Evolutionary conservation across 2,329 filamentous ascomycete genomes (phyloP).

Genomic region (Emericellopsis atlantica): DNA sequence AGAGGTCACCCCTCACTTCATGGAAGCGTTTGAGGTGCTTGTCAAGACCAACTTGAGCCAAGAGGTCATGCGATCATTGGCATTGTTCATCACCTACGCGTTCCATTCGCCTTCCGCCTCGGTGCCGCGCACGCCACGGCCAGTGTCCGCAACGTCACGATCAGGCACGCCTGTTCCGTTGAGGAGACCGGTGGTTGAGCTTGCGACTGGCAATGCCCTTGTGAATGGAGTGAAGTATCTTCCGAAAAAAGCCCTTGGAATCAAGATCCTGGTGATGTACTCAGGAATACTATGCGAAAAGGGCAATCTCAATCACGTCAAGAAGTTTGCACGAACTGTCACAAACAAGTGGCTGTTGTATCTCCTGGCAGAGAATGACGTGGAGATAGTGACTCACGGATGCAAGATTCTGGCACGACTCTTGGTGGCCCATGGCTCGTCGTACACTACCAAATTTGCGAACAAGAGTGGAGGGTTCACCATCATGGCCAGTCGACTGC

Average conservation of each 20-base stretch:
- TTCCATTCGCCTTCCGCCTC: constrained; percentile 50
- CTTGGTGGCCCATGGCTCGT: constrained; percentile 67
- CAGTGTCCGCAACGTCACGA: constrained; percentile 22
- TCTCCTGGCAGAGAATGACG: constrained; percentile 74
- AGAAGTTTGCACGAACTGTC: constrained; percentile 85
- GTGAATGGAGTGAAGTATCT: constrained; percentile 22
- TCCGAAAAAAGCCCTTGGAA: constrained; percentile 59
- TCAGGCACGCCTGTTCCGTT: constrained; percentile 25
- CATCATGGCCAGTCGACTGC: constrained; percentile 72
- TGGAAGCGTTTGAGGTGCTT: constrained; percentile 66
- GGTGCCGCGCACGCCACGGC: constrained; percentile 36
- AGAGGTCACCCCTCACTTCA: constrained; percentile 63
- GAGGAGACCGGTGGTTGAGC: constrained; percentile 24
- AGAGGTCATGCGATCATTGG: constrained; percentile 74
- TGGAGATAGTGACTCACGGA: constrained; percentile 69
- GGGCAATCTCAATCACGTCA: constrained; percentile 54
- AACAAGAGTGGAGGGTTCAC: constrained; percentile 75
- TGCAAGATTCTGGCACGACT: constrained; percentile 75
- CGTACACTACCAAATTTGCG: constrained; percentile 76
- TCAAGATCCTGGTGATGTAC: constrained; percentile 66
- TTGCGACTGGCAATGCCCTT: constrained; percentile 13
- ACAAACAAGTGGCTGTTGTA: constrained; percentile 93
- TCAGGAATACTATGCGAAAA: constrained; percentile 65
- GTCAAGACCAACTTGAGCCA: constrained; percentile 71
- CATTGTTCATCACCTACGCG: constrained; percentile 86